Conservation (phyloP, 2,329 filamentous ascomycete genomes). For the Fusarium hostae region DNA sequence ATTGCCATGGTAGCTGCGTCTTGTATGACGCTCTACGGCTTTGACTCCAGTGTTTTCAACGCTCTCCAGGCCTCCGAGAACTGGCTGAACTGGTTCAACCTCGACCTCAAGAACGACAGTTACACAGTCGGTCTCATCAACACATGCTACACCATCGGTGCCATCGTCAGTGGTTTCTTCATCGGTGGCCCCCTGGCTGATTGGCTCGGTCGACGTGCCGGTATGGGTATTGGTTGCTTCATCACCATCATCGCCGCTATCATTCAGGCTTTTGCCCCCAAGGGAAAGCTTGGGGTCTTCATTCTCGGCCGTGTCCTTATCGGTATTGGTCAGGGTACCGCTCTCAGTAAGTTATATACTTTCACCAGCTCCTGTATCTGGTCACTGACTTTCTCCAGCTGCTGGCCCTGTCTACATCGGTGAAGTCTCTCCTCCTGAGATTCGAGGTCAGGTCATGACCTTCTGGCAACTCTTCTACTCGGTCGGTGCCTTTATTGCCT, state of each 20-base stretch:
- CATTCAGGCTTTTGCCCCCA: conserved; percentile 73
- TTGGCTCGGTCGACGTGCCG: conserved; percentile 69
- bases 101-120: conserved; percentile 55
- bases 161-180: conserved; percentile 77
- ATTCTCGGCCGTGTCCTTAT: conserved; percentile 76
- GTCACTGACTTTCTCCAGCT: conserved; percentile 52
- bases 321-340: conserved; percentile 76
- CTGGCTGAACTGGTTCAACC: conserved; percentile 73
- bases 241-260: conserved; percentile 75
- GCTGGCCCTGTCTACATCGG: conserved; percentile 78
- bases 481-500: conserved; percentile 65
- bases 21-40: conserved; percentile 80
- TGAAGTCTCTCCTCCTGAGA: conserved; percentile 71
- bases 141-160: conserved; percentile 76
- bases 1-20: conserved; percentile 76
- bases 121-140: conserved; percentile 66
- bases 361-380: background rate
- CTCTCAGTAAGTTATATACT: conserved; percentile 55
- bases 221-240: conserved; percentile 72
- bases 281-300: conserved; percentile 71
- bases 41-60: conserved; percentile 80
- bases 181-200: conserved; percentile 72
- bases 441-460: conserved; percentile 73
- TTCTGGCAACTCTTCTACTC: conserved; percentile 75
- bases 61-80: conserved; percentile 74